A percentile compares a stretch with the other conserved stretches of the same genome.
phyloP scores from a whole-genome alignment of 805 yeast genomes.

The Candida berthetii region DNA sequence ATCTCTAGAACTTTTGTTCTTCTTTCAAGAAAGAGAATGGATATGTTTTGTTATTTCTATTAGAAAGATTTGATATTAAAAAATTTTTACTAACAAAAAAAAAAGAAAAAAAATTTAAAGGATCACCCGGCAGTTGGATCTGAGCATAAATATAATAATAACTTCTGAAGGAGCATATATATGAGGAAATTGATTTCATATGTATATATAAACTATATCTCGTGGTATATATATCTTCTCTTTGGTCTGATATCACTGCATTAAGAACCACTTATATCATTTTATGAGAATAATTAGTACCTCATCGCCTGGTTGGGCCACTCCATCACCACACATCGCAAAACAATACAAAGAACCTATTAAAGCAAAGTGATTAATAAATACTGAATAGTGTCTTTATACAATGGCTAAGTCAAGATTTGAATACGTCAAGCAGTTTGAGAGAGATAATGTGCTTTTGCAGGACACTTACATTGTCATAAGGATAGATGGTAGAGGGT shows the following conservation, averaged over 20 bases:
- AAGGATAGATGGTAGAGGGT: constrained; percentile 90
- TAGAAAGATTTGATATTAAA: background rate
- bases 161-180: no score
- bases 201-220: no score
- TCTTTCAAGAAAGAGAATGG: no score
- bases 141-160: no score
- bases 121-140: background rate
- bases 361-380: no score
- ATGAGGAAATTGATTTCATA: no score
- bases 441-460: constrained; percentile 61
- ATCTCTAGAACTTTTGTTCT: background rate
- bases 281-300: background rate
- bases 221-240: no score
- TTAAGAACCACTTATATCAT: background rate
- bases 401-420: constrained; percentile 81
- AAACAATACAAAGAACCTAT: no score
- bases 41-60: no score
- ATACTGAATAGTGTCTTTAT: no score
- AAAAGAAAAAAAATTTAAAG: background rate
- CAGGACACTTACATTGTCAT: constrained; percentile 81
- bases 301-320: background rate
- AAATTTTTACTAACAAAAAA: background rate
- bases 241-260: no score
- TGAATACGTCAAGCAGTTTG: constrained; percentile 84
- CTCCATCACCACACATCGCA: no score